Conservation (phyloP, 2,329 filamentous ascomycete genomes). For the Ophiocordyceps camponoti-rufipedis region DNA sequence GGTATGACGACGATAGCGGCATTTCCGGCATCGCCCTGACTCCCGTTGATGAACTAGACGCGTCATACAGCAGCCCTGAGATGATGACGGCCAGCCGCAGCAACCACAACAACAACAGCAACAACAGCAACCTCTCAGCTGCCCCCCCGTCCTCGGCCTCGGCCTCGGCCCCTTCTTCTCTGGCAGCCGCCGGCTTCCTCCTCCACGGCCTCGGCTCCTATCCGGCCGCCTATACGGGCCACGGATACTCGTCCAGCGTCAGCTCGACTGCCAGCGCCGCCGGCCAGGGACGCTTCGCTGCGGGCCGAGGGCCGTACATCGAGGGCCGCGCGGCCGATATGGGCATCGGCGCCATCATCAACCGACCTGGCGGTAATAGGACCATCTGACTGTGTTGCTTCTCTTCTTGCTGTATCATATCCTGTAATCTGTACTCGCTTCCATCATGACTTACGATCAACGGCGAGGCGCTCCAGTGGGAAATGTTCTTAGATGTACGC, state of each 20-base stretch:
- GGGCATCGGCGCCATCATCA: constrained; percentile 41
- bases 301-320: constrained; percentile 5
- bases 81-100: constrained; percentile 16
- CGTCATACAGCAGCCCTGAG: constrained; percentile 37
- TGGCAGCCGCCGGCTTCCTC: not conserved
- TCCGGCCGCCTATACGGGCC: constrained; percentile 2
- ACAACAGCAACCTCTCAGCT: too few species aligned
- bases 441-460: not conserved
- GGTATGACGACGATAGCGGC: constrained; percentile 53
- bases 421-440: not conserved
- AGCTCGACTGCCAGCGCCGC: constrained; percentile 24
- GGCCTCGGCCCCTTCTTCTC: too few species aligned
- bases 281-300: constrained; percentile 13
- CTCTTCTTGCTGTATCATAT: not conserved
- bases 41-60: constrained; percentile 39
- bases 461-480: too few species aligned
- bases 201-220: constrained; percentile 4
- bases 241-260: constrained; percentile 36
- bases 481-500: too few species aligned
- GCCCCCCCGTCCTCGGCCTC: not conserved
- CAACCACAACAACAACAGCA: too few species aligned
- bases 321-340: constrained; percentile 21
- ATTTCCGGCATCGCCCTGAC: constrained; percentile 43
- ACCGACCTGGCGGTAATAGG: constrained; percentile 21
- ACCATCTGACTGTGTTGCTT: not conserved